Evolutionary conservation across 2,329 filamentous ascomycete genomes (phyloP), one percentile per base, ranked within the genome.

Genomic region (Blastomyces percursus): DNA sequence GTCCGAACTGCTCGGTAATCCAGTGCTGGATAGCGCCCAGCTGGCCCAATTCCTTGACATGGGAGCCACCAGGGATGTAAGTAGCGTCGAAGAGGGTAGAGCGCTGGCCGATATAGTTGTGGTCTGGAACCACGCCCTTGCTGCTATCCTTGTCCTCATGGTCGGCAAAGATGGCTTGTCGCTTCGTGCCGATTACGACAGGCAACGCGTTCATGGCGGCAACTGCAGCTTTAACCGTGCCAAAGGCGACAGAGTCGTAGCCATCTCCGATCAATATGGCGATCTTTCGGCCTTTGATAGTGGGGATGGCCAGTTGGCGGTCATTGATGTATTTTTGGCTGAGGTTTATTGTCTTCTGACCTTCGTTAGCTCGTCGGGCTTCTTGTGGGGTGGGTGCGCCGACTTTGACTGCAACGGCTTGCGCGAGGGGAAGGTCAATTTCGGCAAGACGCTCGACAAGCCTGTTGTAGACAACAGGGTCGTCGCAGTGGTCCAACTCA

Each of bases 401-500:
- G 0, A 89, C 88, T 74, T 87, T 82, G 54, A 86, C 81, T 0
- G 88, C 87, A 0, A 92, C 87, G 0, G 78, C 76, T 71, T 87
- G 82, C 0, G 90, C 88, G 0, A 94, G 83, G 0, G 77, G 79
- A 0, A 90, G 76, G 63, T 91, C 86, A 60, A 94, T 90, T 46
- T 92, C 87, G 0, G 83, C 79, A 0, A 94, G 78, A 1, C 89
- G 84, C 65, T 85, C 74, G 0, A 83, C 83, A 73, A 92, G 81
- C 35, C 87, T 83, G 65, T 87, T 82, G 73, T 91, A 93, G 0
- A 94, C 89, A 11, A 88, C 73, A 0, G 86, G 83, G 51, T 94
- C 90, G 27, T 93, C 88, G 71, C 90, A 94, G 73, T 93, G 89
- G 70, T 91, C 88, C 0, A 94, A 78, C 74, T 90, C 88, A 69